A percentile compares a stretch with the other conserved stretches of the same genome.
Conservation (phyloP, 192 early-diverging fungal genomes). For the Rhizoclosmatium globosum region DNA sequence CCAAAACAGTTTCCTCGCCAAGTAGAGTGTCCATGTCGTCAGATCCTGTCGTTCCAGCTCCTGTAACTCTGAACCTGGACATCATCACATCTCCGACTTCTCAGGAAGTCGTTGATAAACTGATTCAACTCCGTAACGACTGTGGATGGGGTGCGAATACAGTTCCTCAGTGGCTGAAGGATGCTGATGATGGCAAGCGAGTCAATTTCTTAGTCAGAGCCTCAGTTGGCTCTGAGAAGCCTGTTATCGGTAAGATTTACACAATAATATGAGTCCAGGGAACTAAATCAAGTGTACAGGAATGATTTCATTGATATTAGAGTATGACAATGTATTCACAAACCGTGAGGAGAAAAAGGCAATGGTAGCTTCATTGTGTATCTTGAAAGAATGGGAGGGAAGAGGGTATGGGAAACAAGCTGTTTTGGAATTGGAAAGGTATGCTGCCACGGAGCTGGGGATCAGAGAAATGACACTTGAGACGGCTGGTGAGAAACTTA, state of each 20-base stretch:
- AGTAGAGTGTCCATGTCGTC: not conserved
- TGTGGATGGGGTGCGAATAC: not conserved
- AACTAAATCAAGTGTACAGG: not conserved
- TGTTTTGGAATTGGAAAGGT: not conserved
- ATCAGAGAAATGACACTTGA: not conserved
- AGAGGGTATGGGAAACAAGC: not conserved
- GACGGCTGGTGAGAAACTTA: not conserved
- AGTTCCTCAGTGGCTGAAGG: not conserved
- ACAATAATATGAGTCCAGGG: not conserved
- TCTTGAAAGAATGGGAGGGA: not conserved
- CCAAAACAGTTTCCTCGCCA: not conserved
- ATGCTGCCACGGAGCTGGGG: not conserved
- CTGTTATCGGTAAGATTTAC: not conserved
- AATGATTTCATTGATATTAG: constrained; percentile 4
- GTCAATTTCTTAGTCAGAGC: not conserved
- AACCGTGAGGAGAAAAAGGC: not conserved
- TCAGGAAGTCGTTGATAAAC: not conserved
- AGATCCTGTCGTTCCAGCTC: not conserved
- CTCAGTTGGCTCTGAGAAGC: not conserved
- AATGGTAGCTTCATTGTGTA: not conserved
- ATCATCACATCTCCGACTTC: not conserved
- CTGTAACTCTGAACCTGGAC: not conserved
- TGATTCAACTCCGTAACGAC: not conserved
- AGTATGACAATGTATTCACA: not conserved
- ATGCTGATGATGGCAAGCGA: not conserved